These are phyloP conservation scores for Talaromyces sp. DNA, from an alignment of 2,329 filamentous ascomycete genomes.

Conservation along the genomic window DNA sequence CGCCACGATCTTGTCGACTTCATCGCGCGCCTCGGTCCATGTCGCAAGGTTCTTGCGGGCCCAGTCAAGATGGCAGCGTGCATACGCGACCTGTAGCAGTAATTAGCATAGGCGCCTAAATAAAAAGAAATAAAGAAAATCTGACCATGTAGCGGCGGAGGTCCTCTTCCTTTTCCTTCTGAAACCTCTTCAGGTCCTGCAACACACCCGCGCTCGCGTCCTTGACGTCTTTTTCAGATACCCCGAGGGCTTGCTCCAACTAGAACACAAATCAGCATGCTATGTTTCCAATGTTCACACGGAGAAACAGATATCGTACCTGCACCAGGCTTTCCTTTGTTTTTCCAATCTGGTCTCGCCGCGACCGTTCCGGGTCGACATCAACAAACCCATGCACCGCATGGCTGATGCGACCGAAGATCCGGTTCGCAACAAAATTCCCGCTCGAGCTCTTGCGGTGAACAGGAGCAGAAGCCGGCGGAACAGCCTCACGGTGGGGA, in stretches of 20 bases:
- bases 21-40: constrained; percentile 83
- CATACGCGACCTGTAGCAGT: constrained; percentile 71
- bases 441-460: constrained; percentile 80
- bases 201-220: constrained; percentile 86
- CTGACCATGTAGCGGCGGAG: constrained; percentile 91
- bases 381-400: constrained; percentile 95
- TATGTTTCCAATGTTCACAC: too few species aligned
- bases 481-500: constrained; percentile 31
- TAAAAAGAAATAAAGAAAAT: constrained; percentile 10
- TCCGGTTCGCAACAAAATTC: constrained; percentile 86
- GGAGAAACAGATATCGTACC: constrained; percentile 26
- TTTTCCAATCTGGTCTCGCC: constrained; percentile 91
- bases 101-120: constrained; percentile 10
- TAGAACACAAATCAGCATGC: constrained; percentile 40
- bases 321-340: constrained; percentile 77
- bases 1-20: constrained; percentile 76
- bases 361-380: constrained; percentile 86
- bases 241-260: constrained; percentile 84
- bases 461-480: constrained; percentile 26
- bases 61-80: constrained; percentile 90
- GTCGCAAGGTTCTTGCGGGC: constrained; percentile 84
- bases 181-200: constrained; percentile 86
- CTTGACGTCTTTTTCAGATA: constrained; percentile 84
- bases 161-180: constrained; percentile 92
- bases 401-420: constrained; percentile 92